These are phyloP conservation scores for Filobasidium wieringae DNA, from an alignment of 768 basidiomycete genomes.

Conservation along the genomic window DNA sequence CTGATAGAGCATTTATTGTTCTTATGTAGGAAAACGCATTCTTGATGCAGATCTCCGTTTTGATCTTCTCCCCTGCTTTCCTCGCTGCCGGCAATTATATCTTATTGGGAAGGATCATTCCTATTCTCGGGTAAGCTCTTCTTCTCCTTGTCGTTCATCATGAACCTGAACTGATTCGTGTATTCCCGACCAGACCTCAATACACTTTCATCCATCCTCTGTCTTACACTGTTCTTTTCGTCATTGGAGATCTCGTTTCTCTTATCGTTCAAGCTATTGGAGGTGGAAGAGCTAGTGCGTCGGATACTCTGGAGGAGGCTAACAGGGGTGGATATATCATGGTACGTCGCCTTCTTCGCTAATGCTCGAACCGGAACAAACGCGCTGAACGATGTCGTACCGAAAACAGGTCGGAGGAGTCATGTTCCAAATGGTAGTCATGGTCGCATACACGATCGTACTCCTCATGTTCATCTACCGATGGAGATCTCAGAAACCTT, in stretches of 20 bases:
- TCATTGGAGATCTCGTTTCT: conserved; percentile 46
- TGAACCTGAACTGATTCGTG: background rate
- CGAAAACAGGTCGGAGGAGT: conserved; percentile 43
- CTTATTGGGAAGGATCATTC: conserved; percentile 42
- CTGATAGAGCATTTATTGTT: background rate
- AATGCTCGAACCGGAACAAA: too few relatives aligned
- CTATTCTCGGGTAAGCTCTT: background rate
- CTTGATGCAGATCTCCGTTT: conserved; percentile 41
- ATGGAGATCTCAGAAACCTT: conserved; percentile 30
- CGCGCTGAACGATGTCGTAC: background rate
- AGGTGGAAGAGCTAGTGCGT: conserved; percentile 48
- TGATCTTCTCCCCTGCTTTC: conserved; percentile 51
- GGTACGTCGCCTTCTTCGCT: conserved; percentile 32
- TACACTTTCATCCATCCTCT: conserved; percentile 19
- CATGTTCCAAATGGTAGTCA: conserved; percentile 49
- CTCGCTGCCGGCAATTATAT: conserved; percentile 50
- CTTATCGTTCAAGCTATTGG: conserved; percentile 57
- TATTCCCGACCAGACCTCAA: background rate
- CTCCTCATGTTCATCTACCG: conserved; percentile 45
- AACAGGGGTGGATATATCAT: conserved; percentile 48
- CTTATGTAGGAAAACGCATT: background rate
- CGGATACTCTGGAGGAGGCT: conserved; percentile 22
- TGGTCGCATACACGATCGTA: conserved; percentile 42
- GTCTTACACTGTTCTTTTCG: conserved; percentile 33
- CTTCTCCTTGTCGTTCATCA: too few relatives aligned